phyloP scores from a whole-genome alignment of 257 asterid genomes.

The Linaria vulgaris region DNA sequence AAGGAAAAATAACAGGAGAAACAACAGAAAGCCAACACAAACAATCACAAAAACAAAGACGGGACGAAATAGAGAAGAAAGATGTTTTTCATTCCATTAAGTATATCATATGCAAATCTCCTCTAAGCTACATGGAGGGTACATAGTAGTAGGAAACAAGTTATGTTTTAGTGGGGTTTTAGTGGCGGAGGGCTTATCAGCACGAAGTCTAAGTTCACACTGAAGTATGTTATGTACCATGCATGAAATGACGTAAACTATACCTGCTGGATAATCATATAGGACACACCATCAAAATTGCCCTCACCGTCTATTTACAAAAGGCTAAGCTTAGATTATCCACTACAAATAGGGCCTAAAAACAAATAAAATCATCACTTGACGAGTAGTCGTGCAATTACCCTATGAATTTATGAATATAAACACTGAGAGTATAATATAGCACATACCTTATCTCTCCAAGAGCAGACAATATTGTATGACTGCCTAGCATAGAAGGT shows the following conservation, averaged over 20 bases:
- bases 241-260: not conserved
- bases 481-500: constrained; percentile 96
- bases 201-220: no score
- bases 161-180: no score
- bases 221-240: not conserved
- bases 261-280: not conserved
- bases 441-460: constrained; percentile 75
- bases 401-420: constrained; percentile 14
- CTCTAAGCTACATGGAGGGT: no score
- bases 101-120: no score
- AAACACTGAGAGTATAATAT: constrained; percentile 19
- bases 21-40: not conserved
- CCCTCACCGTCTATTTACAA: not conserved
- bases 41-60: not conserved
- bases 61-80: not conserved
- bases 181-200: no score
- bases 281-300: not conserved
- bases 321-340: not conserved
- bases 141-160: no score
- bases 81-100: not conserved
- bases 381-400: constrained; percentile 3
- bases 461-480: constrained; percentile 77
- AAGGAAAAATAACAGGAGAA: no score
- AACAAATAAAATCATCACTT: not conserved
- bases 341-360: not conserved